Evolutionary conservation across 2,329 filamentous ascomycete genomes (phyloP).

Genomic region (Diaporthe amygdali): DNA sequence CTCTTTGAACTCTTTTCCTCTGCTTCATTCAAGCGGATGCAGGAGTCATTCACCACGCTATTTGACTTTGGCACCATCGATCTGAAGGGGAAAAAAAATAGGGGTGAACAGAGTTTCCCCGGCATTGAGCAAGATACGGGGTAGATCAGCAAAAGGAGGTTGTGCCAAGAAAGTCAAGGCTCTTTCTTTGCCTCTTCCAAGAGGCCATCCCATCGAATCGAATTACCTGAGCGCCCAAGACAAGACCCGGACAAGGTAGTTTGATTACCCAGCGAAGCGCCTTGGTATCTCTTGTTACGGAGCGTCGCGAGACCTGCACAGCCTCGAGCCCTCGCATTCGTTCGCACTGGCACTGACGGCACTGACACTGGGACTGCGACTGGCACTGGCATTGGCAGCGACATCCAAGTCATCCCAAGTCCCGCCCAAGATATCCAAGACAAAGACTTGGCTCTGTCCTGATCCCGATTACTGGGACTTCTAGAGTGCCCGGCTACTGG

Average conservation of each 20-base stretch:
- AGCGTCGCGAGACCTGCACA: constrained; percentile 6
- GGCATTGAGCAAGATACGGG: constrained; percentile 7
- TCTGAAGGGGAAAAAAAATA: neutral
- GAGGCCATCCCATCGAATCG: neutral
- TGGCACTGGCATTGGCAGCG: constrained; percentile 1
- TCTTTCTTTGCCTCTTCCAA: neutral
- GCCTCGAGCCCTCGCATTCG: constrained; percentile 4
- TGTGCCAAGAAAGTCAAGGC: constrained; percentile 6
- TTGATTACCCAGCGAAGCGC: neutral
- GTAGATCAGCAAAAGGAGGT: neutral
- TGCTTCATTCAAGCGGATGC: neutral
- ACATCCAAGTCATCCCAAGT: constrained; percentile 10
- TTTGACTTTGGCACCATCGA: neutral
- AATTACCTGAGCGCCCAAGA: neutral
- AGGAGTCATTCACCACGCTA: neutral
- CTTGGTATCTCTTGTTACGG: constrained; percentile 3
- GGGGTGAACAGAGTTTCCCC: neutral
- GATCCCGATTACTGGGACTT: neutral
- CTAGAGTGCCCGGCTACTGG: neutral
- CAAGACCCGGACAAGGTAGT: neutral
- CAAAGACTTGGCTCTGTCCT: neutral
- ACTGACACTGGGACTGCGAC: neutral
- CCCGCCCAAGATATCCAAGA: constrained; percentile 1
- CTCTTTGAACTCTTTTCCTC: neutral
- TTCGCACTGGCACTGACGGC: neutral